Conservation (phyloP, 768 basidiomycete species). For the Mycena galopus region DNA sequence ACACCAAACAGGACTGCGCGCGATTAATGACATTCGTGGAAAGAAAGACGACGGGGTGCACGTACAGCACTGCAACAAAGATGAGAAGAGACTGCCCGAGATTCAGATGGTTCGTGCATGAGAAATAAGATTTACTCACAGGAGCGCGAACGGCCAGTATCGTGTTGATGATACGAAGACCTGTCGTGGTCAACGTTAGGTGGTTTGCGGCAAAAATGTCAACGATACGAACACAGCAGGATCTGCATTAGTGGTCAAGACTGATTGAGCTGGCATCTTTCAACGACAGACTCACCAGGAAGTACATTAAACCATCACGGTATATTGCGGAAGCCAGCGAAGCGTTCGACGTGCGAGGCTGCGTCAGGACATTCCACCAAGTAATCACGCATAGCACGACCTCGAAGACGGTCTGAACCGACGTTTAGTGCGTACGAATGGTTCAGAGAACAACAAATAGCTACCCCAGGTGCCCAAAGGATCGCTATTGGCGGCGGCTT, state of each 20-base stretch:
- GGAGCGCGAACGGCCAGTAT: constrained; percentile 15
- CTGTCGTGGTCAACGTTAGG: background rate
- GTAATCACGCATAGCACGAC: constrained; percentile 22
- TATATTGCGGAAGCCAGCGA: constrained; percentile 27
- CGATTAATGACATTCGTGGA: background rate
- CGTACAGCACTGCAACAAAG: constrained; percentile 37
- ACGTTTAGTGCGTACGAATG: background rate
- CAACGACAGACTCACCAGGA: constrained; percentile 23
- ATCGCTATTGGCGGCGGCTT: background rate
- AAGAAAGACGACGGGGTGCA: background rate
- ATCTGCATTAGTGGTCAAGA: constrained; percentile 7
- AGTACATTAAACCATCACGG: constrained; percentile 29
- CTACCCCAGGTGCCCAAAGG: constrained; percentile 31
- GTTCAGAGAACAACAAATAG: background rate
- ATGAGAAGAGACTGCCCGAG: constrained; percentile 2
- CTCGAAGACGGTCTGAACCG: constrained; percentile 24
- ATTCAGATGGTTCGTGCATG: background rate
- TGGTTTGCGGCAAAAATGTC: background rate
- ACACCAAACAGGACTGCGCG: constrained; percentile 31
- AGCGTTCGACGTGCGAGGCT: constrained; percentile 25
- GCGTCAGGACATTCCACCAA: constrained; percentile 32
- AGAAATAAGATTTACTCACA: background rate
- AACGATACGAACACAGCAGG: constrained; percentile 18
- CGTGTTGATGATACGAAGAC: constrained; percentile 33
- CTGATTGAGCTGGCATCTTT: background rate